Evolutionary conservation across 164 flowering plant genomes (phyloP), one percentile per base, ranked within the genome.

Genomic region (Nymphaea colorata): DNA sequence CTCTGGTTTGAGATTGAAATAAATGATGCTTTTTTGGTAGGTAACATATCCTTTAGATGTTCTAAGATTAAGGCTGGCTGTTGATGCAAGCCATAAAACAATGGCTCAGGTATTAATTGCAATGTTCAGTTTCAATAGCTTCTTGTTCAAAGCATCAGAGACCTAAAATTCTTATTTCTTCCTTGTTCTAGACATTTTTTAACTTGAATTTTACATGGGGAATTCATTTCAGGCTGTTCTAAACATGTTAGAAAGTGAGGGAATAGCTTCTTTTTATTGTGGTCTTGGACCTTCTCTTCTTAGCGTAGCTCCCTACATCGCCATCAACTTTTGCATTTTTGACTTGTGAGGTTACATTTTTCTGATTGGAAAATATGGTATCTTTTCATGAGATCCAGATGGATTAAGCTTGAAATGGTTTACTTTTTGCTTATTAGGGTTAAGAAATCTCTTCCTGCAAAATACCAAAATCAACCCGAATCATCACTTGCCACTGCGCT

Each of bases 231-330:
- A 94, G 99, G 90, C 90, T 75, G 98, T 96, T 65, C 66, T 87
- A 61, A 85, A 75, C 80, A 94, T 94, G 96, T 75, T 94, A 65
- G 83, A 84, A 77, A 96, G 90, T 60, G 99, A 94, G 82, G 99
- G 99, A 66, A 42, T 92, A 65, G 82, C 81, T 25, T 88, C 99
- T 42, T 91, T 94, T 69, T 94, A 88, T 74, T 82, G 85, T 65
- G 99, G 99, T 70, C 91, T 94, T 68, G 98, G 96, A 65, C 98
- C 99, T 74, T 90, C 99, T 76, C 96, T 94, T 72, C 66, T 94
- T 73, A 90, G 96, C 72, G 90, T 94, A 74, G 99, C 99, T 8
- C 99, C 99, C 71, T 94, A 94, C 69, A 90, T 94, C 84, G 99
- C 99, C 69, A 85, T 94, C 70, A 94, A 91, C 78, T 91, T 91